Percentiles rank a stretch among this genome's conserved stretches.
Conservation (phyloP, 129 eudicot species). For the Cynara cardunculus region DNA sequence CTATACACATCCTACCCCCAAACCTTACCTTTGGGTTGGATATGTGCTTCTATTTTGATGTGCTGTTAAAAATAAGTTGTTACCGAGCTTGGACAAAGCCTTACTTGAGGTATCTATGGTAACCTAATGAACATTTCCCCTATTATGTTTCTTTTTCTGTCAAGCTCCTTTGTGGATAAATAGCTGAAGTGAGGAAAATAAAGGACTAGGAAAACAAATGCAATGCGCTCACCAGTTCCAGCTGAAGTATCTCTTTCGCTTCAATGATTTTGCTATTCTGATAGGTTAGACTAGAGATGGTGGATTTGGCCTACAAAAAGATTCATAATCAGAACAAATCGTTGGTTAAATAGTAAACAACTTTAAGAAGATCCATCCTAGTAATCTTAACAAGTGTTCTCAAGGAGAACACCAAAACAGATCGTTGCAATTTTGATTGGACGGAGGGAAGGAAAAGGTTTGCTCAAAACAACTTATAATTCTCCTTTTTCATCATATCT, state of each 20-base stretch:
- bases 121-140: background rate
- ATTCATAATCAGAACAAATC: background rate
- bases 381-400: background rate
- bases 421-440: background rate
- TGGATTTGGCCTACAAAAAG: conserved; percentile 45
- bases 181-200: background rate
- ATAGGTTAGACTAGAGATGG: conserved; percentile 46
- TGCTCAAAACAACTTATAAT: background rate
- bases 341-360: background rate
- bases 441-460: background rate
- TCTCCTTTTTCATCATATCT: too few relatives aligned
- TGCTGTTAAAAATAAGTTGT: too few relatives aligned
- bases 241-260: conserved; percentile 48
- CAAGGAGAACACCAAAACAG: background rate
- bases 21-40: too few relatives aligned
- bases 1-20: too few relatives aligned
- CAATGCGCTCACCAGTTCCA: conserved; percentile 49
- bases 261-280: conserved; percentile 44
- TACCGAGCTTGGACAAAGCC: background rate
- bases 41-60: background rate
- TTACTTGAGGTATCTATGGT: background rate
- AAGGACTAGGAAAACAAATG: background rate
- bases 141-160: background rate
- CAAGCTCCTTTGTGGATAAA: background rate
- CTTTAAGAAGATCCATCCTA: background rate